phyloP scores from a whole-genome alignment of 768 basidiomycete species.

The Auriscalpium orientale region DNA sequence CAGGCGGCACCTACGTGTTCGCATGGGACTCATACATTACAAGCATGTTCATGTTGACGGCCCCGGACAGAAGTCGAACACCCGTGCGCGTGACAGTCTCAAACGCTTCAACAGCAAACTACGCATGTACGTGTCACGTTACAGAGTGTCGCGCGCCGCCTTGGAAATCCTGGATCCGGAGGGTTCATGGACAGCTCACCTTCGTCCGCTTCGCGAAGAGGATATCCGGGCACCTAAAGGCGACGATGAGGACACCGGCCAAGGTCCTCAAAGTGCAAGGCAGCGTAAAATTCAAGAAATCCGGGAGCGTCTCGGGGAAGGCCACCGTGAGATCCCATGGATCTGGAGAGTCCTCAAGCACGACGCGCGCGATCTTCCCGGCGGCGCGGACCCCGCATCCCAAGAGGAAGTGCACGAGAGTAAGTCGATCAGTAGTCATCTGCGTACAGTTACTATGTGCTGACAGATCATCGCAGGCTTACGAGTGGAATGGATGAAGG shows the following conservation, averaged over 20 bases:
- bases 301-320: no score
- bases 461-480: conserved; percentile 3
- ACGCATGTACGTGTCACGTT: neutral
- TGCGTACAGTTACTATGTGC: neutral
- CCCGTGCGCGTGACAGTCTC: neutral
- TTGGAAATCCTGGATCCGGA: neutral
- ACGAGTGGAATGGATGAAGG: conserved; percentile 22
- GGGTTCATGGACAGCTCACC: neutral
- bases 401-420: neutral
- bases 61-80: conserved; percentile 3
- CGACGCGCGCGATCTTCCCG: neutral
- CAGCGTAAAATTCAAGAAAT: no score
- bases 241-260: neutral
- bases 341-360: conserved; percentile 1
- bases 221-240: neutral
- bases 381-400: neutral
- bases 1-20: neutral
- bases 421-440: neutral
- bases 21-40: neutral
- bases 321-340: neutral
- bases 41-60: neutral
- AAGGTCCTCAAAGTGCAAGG: no score
- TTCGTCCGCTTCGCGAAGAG: neutral
- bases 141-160: conserved; percentile 1
- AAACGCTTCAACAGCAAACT: neutral